These are phyloP conservation scores for Silene coronaria DNA, from an alignment of 179 eudicot species.

Conservation along the genomic window DNA sequence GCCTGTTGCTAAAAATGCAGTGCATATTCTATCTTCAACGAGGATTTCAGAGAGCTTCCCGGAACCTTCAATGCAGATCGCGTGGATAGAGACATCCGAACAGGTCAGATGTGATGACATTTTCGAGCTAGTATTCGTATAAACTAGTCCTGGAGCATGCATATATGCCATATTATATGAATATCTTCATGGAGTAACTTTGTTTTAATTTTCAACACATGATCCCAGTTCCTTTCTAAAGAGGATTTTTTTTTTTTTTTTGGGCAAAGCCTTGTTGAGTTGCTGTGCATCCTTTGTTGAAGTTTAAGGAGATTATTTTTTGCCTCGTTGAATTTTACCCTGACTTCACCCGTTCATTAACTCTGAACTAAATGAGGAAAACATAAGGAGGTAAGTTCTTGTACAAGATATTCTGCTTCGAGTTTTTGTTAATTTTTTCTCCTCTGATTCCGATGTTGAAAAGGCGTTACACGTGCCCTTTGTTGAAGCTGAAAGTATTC, in stretches of 20 bases:
- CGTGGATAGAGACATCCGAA: conserved; percentile 80
- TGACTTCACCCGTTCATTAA: background rate
- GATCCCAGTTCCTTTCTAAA: background rate
- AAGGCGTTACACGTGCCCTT: background rate
- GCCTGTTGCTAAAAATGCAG: conserved; percentile 34
- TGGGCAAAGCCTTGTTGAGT: background rate
- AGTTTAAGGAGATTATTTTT: background rate
- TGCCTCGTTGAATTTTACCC: too few relatives aligned
- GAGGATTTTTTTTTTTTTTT: background rate
- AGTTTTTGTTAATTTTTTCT: background rate
- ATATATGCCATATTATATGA: background rate
- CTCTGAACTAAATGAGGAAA: background rate
- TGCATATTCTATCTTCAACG: conserved; percentile 97
- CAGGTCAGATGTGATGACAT: conserved; percentile 64
- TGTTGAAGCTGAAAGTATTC: background rate
- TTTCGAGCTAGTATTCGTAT: background rate
- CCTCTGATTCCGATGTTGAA: background rate
- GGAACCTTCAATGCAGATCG: conserved; percentile 94
- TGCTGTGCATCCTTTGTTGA: background rate
- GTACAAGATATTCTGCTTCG: background rate
- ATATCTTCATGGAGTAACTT: background rate
- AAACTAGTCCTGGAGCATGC: background rate
- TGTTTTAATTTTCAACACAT: background rate
- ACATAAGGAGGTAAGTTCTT: background rate
- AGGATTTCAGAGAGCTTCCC: conserved; percentile 92